Conservation (phyloP, 2,329 filamentous ascomycete genomes). For the Ophiosphaerella korrae region DNA sequence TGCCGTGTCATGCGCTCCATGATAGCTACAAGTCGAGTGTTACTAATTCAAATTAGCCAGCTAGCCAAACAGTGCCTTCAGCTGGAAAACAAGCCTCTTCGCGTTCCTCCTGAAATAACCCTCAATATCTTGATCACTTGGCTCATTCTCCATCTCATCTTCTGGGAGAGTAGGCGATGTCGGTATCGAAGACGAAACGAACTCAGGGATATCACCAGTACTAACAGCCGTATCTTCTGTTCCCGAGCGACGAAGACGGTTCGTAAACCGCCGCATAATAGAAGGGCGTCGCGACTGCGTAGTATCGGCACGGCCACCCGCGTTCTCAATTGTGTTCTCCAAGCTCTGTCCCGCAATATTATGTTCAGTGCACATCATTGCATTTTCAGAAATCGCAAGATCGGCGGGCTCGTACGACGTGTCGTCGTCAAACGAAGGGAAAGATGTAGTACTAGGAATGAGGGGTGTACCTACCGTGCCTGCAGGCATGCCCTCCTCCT, state of each 20-base stretch:
- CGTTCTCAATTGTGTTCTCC: conserved; percentile 6
- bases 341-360: conserved; percentile 13
- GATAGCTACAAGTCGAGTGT: conserved; percentile 14
- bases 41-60: conserved; percentile 13
- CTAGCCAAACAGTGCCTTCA: background rate
- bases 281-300: conserved; percentile 22
- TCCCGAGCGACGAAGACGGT: conserved; percentile 24
- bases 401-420: background rate
- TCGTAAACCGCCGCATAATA: conserved; percentile 24
- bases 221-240: conserved; percentile 19
- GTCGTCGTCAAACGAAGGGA: conserved; percentile 22
- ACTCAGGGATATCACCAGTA: conserved; percentile 7
- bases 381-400: background rate
- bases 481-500: conserved; percentile 8
- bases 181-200: background rate
- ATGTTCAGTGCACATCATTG: conserved; percentile 6
- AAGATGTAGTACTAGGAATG: conserved; percentile 5
- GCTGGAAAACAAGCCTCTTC: conserved; percentile 17
- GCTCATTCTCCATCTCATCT: conserved; percentile 1
- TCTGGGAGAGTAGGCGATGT: conserved; percentile 2
- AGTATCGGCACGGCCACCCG: conserved; percentile 1
- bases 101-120: conserved; percentile 18
- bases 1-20: conserved; percentile 18
- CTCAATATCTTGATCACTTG: conserved; percentile 15
- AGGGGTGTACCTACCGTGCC: conserved; percentile 8